A percentile compares a stretch with the other conserved stretches of the same genome.
These are phyloP conservation scores for Trametes gibbosa DNA, from an alignment of 768 basidiomycete species.

Conservation along the genomic window DNA sequence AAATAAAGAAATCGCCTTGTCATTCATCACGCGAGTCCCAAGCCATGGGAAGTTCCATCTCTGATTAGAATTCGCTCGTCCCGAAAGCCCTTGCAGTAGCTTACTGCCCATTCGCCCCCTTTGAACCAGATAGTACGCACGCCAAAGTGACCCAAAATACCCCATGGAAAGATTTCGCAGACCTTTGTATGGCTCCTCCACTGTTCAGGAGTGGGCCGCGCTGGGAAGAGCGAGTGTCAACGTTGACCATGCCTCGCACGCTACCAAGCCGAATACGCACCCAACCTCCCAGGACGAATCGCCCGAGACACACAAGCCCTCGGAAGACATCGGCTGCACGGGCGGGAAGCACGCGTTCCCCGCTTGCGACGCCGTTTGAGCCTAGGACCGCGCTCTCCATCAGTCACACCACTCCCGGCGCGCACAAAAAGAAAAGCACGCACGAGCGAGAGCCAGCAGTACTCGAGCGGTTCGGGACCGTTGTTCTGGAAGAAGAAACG, in stretches of 20 bases:
- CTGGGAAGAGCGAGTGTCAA: background rate
- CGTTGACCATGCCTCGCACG: too few species aligned
- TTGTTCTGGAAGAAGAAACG: slow-evolving; percentile 26
- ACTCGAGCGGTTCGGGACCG: slow-evolving; percentile 17
- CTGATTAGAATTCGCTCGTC: too few species aligned
- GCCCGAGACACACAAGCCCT: slow-evolving; percentile 14
- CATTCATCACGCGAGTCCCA: too few species aligned
- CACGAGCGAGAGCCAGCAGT: slow-evolving; percentile 24
- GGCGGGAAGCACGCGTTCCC: slow-evolving; percentile 23
- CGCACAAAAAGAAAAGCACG: background rate
- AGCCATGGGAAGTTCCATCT: too few species aligned
- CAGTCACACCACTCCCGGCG: background rate
- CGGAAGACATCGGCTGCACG: slow-evolving; percentile 12
- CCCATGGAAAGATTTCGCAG: too few species aligned
- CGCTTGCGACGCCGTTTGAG: slow-evolving; percentile 15
- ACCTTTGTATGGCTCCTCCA: background rate
- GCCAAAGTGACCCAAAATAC: too few species aligned
- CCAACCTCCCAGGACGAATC: slow-evolving; percentile 19
- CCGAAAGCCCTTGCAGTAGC: too few species aligned
- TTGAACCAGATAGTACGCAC: too few species aligned
- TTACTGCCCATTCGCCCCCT: too few species aligned
- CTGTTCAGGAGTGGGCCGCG: slow-evolving; percentile 4
- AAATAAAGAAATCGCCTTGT: too few species aligned
- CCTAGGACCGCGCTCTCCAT: background rate
- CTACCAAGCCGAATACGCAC: background rate